Percentiles rank a stretch among this genome's conserved stretches.
phyloP scores from a whole-genome alignment of 1,139 yeast species.

The Lodderomyces orthopsilosis region DNA sequence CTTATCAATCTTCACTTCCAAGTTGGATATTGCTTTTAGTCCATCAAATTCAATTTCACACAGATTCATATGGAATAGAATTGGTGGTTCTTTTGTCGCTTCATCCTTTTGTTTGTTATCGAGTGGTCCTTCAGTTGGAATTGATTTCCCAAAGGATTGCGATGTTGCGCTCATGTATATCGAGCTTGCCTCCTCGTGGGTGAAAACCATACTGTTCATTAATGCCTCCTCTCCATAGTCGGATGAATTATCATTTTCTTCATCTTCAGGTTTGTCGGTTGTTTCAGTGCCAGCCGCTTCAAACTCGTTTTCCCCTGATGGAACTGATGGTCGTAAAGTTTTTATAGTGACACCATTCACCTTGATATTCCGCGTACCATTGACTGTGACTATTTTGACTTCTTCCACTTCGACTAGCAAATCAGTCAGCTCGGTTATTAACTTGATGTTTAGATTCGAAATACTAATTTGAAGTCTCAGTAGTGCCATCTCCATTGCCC shows the following conservation, averaged over 20 bases:
- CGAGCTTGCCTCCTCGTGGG: conserved; percentile 69
- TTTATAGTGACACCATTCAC: conserved; percentile 37
- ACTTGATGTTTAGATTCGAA: conserved; percentile 40
- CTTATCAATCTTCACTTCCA: conserved; percentile 45
- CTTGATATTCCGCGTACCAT: conserved; percentile 46
- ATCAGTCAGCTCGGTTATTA: conserved; percentile 51
- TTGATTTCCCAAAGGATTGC: conserved; percentile 28
- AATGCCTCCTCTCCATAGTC: conserved; percentile 44
- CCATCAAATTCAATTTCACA: conserved; percentile 51
- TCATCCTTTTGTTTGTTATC: conserved; percentile 11
- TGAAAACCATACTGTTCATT: conserved; percentile 61
- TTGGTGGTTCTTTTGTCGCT: conserved; percentile 13
- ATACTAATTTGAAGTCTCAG: conserved; percentile 56
- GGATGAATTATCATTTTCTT: conserved; percentile 20
- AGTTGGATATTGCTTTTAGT: conserved; percentile 43
- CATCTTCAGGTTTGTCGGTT: conserved; percentile 21
- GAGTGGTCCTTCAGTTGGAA: conserved; percentile 8
- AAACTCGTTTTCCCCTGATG: conserved; percentile 23
- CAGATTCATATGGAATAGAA: conserved; percentile 34
- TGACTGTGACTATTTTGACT: conserved; percentile 38
- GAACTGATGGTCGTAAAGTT: conserved; percentile 37
- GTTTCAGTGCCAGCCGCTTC: conserved; percentile 10
- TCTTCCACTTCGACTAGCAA: conserved; percentile 43
- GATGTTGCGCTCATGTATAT: conserved; percentile 83
- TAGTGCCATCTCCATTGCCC: conserved; percentile 67